Base-by-base conservation (phyloP, 176 grass and related monocot species). In the Panicum miliaceum region DNA sequence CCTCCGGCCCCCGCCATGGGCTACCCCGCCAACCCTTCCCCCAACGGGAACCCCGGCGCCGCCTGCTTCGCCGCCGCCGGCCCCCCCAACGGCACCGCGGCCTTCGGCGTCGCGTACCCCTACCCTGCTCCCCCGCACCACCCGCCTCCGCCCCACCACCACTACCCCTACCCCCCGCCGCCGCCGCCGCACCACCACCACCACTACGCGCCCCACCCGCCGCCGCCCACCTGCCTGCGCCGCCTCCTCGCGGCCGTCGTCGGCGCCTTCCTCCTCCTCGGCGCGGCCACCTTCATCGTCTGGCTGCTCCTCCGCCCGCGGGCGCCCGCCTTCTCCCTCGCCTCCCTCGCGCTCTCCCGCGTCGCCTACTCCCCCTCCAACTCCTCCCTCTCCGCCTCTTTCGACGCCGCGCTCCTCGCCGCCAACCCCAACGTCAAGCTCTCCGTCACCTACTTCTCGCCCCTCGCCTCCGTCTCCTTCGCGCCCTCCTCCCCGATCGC, bases 221-320 rank as follows among this genome's bases (percentile, higher is more conserved):
- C 89, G 15, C 72, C 89, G 3, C 82, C 93, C 4, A 84, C 90
- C 47, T 72, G 90, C 86, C 73, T 96, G 4, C 91, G 96, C 71
- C 91, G 93, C 69, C 69, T 99, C 12, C 85, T 99, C 7, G 80
- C 86, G n/a, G 27, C 90, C 70, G 52, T 77, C 69, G 75, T 99
- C 13, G 68, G 74, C 81, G 82, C 84, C 16, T 81, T 99, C 66
- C 77, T 99, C 45, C 61, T 93, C 88, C 78, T 96, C 54, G 93
- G 87, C 79, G 89, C 84, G 3, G 75, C 67, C 86, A 85, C 82
- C 78, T 85, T 99, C 83, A 92, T 99, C 89, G 67, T 95, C 71
- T 99, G 91, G 93, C 88, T 96, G 5, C 90, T 94, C 58, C 97
- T 99, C 88, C 93, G 93, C 47, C 93, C 93, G 6, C 93, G 86